Evolutionary conservation across 164 flowering plant genomes (phyloP), one percentile per base, ranked within the genome.

Genomic region (Protea cynaroides): DNA sequence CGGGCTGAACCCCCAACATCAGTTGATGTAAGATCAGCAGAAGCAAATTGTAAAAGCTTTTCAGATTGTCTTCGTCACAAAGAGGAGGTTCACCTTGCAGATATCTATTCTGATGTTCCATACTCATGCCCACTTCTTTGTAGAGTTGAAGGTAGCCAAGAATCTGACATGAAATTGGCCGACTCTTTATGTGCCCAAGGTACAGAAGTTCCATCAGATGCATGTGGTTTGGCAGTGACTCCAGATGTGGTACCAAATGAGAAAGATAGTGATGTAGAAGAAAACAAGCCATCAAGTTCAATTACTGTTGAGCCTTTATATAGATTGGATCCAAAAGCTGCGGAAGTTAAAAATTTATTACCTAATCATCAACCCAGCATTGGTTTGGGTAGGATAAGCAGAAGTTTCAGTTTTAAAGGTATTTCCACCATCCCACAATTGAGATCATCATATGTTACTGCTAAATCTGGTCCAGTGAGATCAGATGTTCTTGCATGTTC

Each of bases 381-480:
- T 68, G 74, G 82, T 67, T 57, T 82, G 43, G 74, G 82, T 64
- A 72, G 77, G 72, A 64, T 83, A 74, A 73, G 78, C 46, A 82
- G 82, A 77, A 88, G 95, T 77, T 73, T 81, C 69, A 90, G 96
- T 73, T 82, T 80, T 56, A 88, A 77, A 74, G 96, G 88, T 66
- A 71, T 74, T 57, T 74, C 81, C 6, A 49, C 64, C 52, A 67
- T 75, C 36, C 84, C 83, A 55, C 83, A 71, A 12, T 73, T 80
- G 70, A 82, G 74, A 59, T 74, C 86, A 25, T 44, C 79, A 44
- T 69, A 79, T 76, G 66, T 71, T 10, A 44, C 75, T 29, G 71
- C 53, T 46, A 80, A 72, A 63, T 79, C 88, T 57, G 85, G 84
- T 66, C 85, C 88, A 0, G 77, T 74, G 43, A 70, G 49, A 52